Percentiles rank a stretch among this genome's conserved stretches.
phyloP scores from a whole-genome alignment of 306 rosid species.

The Glycine latifolia region DNA sequence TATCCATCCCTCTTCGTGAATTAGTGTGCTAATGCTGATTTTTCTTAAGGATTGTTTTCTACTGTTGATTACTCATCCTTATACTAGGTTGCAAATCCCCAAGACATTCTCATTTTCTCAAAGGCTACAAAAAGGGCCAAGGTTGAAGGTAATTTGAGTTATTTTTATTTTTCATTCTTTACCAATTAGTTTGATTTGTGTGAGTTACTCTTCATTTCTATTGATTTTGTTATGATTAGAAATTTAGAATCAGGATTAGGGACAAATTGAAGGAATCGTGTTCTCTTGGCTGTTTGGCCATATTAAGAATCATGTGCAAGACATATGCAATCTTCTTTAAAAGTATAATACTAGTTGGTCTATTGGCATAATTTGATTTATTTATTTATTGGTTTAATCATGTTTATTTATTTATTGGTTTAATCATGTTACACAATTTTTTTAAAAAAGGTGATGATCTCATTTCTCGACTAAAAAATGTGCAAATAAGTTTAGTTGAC shows the following conservation, averaged over 20 bases:
- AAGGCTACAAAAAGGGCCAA: constrained; percentile 82
- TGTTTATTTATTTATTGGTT: too few relatives aligned
- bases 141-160: constrained; percentile 65
- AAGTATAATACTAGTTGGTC: too few relatives aligned
- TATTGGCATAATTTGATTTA: too few relatives aligned
- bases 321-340: constrained; percentile 4
- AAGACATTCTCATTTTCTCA: constrained; percentile 96
- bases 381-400: too few relatives aligned
- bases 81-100: constrained; percentile 95
- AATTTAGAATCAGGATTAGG: constrained; percentile 27
- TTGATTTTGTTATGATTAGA: constrained; percentile 33
- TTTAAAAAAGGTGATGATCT: neutral
- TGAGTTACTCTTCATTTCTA: constrained; percentile 7
- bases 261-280: constrained; percentile 23
- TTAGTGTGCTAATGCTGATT: constrained; percentile 44
- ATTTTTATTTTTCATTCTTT: constrained; percentile 36
- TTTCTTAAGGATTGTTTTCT: constrained; percentile 46
- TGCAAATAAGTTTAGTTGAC: neutral
- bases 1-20: constrained; percentile 43
- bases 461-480: constrained; percentile 12
- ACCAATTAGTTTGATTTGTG: constrained; percentile 31
- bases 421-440: too few relatives aligned
- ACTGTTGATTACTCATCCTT: constrained; percentile 40
- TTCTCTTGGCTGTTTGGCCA: constrained; percentile 24
- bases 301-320: constrained; percentile 25